A percentile compares a stretch with the other conserved stretches of the same genome.
Conservation (phyloP, 2,329 filamentous ascomycete genomes). For the Hymenoscyphus fructigenus region DNA sequence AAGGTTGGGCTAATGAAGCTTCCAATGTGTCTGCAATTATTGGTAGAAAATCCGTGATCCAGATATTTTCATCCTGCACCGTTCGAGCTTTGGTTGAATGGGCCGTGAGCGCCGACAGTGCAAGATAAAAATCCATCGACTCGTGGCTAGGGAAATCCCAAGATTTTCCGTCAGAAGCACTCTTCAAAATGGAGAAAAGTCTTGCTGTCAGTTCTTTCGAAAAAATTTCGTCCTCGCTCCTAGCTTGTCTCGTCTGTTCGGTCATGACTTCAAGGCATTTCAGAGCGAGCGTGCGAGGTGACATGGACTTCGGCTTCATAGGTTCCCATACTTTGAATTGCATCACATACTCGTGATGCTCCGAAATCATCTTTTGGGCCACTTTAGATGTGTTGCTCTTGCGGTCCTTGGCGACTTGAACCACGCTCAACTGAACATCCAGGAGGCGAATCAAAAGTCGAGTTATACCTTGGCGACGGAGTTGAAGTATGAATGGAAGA, state of each 20-base stretch:
- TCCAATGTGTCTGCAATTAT: conserved; percentile 49
- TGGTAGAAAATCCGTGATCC: conserved; percentile 51
- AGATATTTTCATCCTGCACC: conserved; percentile 43
- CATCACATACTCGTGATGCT: conserved; percentile 54
- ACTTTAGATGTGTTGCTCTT: conserved; percentile 68
- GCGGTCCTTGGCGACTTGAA: conserved; percentile 60
- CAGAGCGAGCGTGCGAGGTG: conserved; percentile 63
- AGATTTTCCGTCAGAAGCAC: conserved; percentile 24
- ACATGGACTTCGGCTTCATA: conserved; percentile 49
- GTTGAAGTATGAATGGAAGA: conserved; percentile 56
- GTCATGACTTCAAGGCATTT: conserved; percentile 61
- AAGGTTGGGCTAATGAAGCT: conserved; percentile 39
- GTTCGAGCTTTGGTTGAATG: conserved; percentile 51
- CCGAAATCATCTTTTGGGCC: conserved; percentile 54
- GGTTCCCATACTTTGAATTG: conserved; percentile 61
- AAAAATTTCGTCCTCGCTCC: conserved; percentile 50
- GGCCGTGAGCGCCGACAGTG: conserved; percentile 54
- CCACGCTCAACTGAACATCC: conserved; percentile 53
- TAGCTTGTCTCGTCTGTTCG: conserved; percentile 48
- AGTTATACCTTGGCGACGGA: conserved; percentile 54
- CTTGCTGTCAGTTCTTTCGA: conserved; percentile 48
- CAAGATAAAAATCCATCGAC: conserved; percentile 41
- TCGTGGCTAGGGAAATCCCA: conserved; percentile 29
- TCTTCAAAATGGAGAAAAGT: conserved; percentile 46
- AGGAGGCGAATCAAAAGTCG: conserved; percentile 58